Conservation (phyloP, 768 basidiomycete genomes). For the Naganishia randhawae region DNA sequence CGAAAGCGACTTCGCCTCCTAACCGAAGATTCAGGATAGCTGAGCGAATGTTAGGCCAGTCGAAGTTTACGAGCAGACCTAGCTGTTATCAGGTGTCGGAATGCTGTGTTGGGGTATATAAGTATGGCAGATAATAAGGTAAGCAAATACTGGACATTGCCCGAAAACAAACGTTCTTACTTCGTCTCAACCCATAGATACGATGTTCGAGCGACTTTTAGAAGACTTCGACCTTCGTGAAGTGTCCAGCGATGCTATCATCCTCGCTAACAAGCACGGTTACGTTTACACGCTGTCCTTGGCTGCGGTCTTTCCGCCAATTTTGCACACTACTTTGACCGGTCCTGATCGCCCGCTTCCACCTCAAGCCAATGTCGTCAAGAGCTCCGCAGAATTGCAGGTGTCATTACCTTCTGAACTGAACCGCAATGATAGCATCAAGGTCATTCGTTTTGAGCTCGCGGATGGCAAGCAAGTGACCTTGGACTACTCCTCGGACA, state of each 20-base stretch:
- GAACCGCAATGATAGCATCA: constrained; percentile 7
- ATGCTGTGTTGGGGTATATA: background rate
- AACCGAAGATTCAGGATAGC: too few species aligned
- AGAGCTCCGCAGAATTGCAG: background rate
- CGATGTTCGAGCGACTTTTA: constrained; percentile 29
- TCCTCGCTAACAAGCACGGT: constrained; percentile 29
- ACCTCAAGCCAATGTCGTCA: constrained; percentile 42
- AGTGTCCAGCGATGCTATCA: constrained; percentile 16
- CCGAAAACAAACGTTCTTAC: background rate
- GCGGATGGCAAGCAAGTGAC: constrained; percentile 28
- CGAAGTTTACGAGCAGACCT: background rate
- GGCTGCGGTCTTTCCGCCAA: constrained; percentile 33
- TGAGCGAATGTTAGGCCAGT: background rate
- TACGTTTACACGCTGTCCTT: constrained; percentile 39
- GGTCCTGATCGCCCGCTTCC: constrained; percentile 40
- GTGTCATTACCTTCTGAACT: constrained; percentile 3
- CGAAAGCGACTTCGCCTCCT: too few species aligned
- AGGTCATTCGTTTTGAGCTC: constrained; percentile 20
- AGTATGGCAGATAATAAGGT: background rate
- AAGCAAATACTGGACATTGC: background rate
- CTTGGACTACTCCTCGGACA: constrained; percentile 35
- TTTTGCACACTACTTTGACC: constrained; percentile 37
- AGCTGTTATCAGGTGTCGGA: background rate
- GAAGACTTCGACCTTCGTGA: constrained; percentile 21
- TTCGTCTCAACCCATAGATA: background rate